Conservation (phyloP, 257 asterid species). For the Solanum tarijense region DNA sequence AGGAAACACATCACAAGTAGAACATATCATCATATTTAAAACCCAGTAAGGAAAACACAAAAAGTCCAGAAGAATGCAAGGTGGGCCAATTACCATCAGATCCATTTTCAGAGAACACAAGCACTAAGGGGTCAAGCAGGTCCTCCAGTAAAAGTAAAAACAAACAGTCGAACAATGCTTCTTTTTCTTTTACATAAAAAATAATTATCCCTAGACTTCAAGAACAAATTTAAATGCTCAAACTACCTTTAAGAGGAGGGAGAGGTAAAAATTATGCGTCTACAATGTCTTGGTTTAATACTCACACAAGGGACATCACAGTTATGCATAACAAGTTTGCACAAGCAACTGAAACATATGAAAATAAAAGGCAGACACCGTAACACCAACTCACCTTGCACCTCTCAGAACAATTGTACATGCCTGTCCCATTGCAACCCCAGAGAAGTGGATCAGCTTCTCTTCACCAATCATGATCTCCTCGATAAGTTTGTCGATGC, state of each 20-base stretch:
- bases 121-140: background rate
- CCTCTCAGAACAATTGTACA: constrained; percentile 93
- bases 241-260: background rate
- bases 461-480: constrained; percentile 99
- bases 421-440: constrained; percentile 95
- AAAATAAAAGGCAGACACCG: background rate
- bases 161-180: background rate
- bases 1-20: background rate
- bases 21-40: background rate
- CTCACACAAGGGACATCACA: background rate
- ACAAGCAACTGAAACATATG: background rate
- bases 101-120: background rate
- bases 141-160: background rate
- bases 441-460: constrained; percentile 88
- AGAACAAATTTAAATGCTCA: background rate
- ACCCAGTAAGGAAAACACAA: background rate
- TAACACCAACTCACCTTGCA: constrained; percentile 51
- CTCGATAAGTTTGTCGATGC: constrained; percentile 87
- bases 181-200: background rate
- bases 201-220: background rate
- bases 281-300: background rate
- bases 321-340: background rate
- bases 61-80: background rate
- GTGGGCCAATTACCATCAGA: background rate
- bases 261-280: background rate